These are phyloP conservation scores for Blastomyces parvus DNA, from an alignment of 2,329 filamentous ascomycete species.

Conservation along the genomic window DNA sequence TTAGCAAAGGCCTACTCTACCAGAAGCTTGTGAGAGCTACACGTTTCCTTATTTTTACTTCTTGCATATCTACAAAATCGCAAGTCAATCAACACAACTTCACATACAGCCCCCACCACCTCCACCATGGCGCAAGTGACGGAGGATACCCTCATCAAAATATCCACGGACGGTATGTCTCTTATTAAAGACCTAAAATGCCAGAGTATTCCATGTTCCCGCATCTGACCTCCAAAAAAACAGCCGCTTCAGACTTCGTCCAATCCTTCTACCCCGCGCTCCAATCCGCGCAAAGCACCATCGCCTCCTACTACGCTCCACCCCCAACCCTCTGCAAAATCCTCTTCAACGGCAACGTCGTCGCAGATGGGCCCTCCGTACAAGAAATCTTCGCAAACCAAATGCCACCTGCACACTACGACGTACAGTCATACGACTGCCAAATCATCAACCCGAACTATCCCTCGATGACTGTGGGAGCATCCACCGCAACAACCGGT, in stretches of 20 bases:
- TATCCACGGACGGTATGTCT: conserved; percentile 34
- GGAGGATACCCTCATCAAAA: conserved; percentile 32
- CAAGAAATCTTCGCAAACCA: conserved; percentile 59
- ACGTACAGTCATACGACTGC: conserved; percentile 65
- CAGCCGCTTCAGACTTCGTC: conserved; percentile 63
- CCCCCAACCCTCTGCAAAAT: conserved; percentile 53
- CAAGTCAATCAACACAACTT: neutral
- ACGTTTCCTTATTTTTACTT: neutral
- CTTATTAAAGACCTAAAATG: neutral
- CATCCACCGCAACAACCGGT: conserved; percentile 22
- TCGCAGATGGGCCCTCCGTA: conserved; percentile 55
- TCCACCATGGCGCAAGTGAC: conserved; percentile 24
- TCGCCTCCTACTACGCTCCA: conserved; percentile 61
- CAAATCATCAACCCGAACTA: conserved; percentile 67
- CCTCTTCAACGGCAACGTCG: conserved; percentile 65
- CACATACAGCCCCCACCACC: neutral
- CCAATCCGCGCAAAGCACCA: conserved; percentile 47
- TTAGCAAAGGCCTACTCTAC: neutral
- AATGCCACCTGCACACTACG: conserved; percentile 55
- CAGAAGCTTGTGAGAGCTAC: neutral
- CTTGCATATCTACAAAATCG: neutral
- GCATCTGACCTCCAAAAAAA: conserved; percentile 2
- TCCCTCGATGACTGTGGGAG: conserved; percentile 33
- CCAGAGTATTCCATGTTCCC: neutral
- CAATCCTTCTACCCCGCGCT: conserved; percentile 68